Conservation (phyloP, 345 rosid species). For the Raphanus raphanistrum region DNA sequence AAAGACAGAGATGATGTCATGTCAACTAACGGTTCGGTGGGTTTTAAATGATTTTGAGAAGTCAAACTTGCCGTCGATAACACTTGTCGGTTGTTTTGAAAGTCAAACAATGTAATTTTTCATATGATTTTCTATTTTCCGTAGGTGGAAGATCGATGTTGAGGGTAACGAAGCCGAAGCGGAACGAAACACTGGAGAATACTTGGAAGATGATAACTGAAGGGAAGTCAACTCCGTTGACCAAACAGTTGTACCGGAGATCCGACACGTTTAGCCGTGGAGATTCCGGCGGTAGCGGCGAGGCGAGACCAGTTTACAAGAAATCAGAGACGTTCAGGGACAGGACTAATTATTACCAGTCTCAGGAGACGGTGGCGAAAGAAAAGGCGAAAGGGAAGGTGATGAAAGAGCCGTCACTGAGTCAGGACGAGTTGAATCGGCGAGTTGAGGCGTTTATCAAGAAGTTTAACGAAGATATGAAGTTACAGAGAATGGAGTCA, state of each 20-base stretch:
- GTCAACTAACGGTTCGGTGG: conserved; percentile 22
- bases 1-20: conserved; percentile 20
- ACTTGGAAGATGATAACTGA: conserved; percentile 87
- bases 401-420: conserved; percentile 61
- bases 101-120: not conserved
- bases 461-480: conserved; percentile 86
- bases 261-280: conserved; percentile 45
- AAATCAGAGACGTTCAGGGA: conserved; percentile 72
- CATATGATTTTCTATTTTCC: not conserved
- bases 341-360: conserved; percentile 53
- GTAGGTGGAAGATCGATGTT: conserved; percentile 22
- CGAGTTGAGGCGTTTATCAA: conserved; percentile 80
- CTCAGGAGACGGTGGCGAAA: not conserved
- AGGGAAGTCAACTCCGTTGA: conserved; percentile 63
- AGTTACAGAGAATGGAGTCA: conserved; percentile 75
- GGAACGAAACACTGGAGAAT: conserved; percentile 71
- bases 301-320: conserved; percentile 34
- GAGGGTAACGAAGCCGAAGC: conserved; percentile 41
- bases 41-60: conserved; percentile 14
- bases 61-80: conserved; percentile 28
- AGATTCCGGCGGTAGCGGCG: conserved; percentile 13
- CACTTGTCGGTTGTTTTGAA: not conserved
- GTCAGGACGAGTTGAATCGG: conserved; percentile 86
- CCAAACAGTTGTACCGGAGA: conserved; percentile 60
- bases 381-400: conserved; percentile 10